These are phyloP conservation scores for Aspergillus ibericus DNA, from an alignment of 2,329 filamentous ascomycete species.

Conservation along the genomic window DNA sequence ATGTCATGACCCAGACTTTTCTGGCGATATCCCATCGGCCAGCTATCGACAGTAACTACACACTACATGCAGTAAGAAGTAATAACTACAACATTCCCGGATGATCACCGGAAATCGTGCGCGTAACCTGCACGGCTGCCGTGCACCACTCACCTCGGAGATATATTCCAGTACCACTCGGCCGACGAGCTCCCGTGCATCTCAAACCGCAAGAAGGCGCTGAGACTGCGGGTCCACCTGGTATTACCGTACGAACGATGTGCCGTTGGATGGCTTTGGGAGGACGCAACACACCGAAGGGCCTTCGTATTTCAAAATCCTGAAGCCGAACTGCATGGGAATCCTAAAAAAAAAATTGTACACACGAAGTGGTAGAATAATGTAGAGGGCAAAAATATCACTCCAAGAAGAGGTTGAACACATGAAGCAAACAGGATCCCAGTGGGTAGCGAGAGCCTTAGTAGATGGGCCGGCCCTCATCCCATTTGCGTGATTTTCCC, in stretches of 20 bases:
- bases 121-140: neutral
- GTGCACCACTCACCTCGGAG: neutral
- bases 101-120: neutral
- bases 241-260: neutral
- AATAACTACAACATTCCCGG: neutral
- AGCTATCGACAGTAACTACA: too few species aligned
- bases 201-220: neutral
- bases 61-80: too few species aligned
- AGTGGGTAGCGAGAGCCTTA: conserved; percentile 17
- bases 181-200: neutral
- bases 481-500: conserved; percentile 37
- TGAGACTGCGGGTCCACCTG: neutral
- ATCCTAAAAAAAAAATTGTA: neutral
- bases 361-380: neutral
- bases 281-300: neutral
- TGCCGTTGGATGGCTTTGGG: neutral
- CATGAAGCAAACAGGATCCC: neutral
- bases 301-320: neutral
- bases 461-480: conserved; percentile 46
- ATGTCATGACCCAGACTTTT: neutral
- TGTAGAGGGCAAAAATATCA: neutral
- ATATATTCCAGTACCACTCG: neutral
- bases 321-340: neutral
- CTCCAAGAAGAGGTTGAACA: neutral
- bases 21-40: neutral